phyloP scores from a whole-genome alignment of 2,329 filamentous ascomycete species.

The Arthrinium phaeospermum region DNA sequence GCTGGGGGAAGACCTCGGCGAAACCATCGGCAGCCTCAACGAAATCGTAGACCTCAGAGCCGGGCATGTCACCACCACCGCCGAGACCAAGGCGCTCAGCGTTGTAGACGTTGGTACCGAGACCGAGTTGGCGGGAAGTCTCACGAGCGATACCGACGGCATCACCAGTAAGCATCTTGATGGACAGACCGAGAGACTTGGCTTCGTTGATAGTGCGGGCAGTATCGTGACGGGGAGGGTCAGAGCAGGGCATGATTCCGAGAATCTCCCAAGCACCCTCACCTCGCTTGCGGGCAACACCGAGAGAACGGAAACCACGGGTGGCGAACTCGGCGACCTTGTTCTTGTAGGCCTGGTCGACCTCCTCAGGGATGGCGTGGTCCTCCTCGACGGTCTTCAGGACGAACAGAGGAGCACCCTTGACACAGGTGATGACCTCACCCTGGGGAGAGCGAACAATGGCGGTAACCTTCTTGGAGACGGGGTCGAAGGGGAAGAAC shows the following conservation, averaged over 20 bases:
- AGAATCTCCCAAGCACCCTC: conserved; percentile 87
- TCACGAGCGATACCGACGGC: conserved; percentile 92
- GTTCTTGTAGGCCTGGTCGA: conserved; percentile 87
- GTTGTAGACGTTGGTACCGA: conserved; percentile 93
- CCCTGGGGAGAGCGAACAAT: conserved; percentile 83
- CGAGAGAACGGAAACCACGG: conserved; percentile 92
- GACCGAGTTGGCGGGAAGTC: conserved; percentile 87
- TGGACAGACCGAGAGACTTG: conserved; percentile 83
- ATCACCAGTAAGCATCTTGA: conserved; percentile 97
- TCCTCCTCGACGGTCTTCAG: conserved; percentile 88
- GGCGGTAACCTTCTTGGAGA: conserved; percentile 90
- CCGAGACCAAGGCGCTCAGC: conserved; percentile 90
- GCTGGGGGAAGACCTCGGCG: conserved; percentile 91
- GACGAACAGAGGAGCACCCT: conserved; percentile 88
- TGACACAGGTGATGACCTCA: conserved; percentile 86
- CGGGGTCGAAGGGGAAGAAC: conserved; percentile 88
- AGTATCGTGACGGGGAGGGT: conserved; percentile 89
- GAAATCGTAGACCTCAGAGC: conserved; percentile 93
- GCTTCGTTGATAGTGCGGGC: conserved; percentile 90
- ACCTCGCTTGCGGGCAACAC: conserved; percentile 88
- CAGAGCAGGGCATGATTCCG: conserved; percentile 93
- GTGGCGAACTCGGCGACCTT: conserved; percentile 90
- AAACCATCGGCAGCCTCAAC: conserved; percentile 95
- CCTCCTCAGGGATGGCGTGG: conserved; percentile 75
- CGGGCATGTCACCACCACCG: conserved; percentile 89